Evolutionary conservation across 164 flowering plant genomes (phyloP), one percentile per base, ranked within the genome.

Genomic region (Nymphaea colorata): DNA sequence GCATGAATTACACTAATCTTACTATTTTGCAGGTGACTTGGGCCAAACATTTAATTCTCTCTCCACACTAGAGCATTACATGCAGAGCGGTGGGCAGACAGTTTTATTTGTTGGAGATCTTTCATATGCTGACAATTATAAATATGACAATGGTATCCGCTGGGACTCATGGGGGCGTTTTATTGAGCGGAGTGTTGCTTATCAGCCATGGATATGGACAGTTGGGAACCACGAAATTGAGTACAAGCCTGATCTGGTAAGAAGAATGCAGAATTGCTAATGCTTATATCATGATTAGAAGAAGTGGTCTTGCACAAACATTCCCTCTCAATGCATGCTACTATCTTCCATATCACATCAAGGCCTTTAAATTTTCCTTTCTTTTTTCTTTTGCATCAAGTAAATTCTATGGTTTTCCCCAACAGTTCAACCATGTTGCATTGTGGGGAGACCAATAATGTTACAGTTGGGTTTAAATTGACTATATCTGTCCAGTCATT

Each of bases 101-200:
- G 88, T 94, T 17, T 77, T 94, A 76, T 91, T 84, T 82, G 85
- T 91, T 71, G 99, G 99, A 68, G 99, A 93, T 83, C 96, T 93
- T 71, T 87, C 98, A 61, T 93, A 93, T 83, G 91, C 98, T 71
- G 98, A 93, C 77, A 85, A 93, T 70, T 93, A 91, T 75, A 59
- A 78, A 57, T 77, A 82, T 71, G 96, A 91, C 68, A 87, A 89
- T 71, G 93, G 96, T 41, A 73, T 82, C 69, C 82, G 98, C 41
- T 93, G 98, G 98, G 98, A 93, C 70, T 69, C 95, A n/a, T 93
- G 93, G 93, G 98, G 96, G 42, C 89, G 93, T 42, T 91, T 93
- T 74, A 70, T 76, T 72, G 98, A 93, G 78, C 70, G 63, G 70
- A 86, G 85, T 78, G 74, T 92, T 41, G 98, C 98, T 67, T 93